Evolutionary conservation across 805 yeast genomes (phyloP).

Genomic region (Ogataea siamensis): DNA sequence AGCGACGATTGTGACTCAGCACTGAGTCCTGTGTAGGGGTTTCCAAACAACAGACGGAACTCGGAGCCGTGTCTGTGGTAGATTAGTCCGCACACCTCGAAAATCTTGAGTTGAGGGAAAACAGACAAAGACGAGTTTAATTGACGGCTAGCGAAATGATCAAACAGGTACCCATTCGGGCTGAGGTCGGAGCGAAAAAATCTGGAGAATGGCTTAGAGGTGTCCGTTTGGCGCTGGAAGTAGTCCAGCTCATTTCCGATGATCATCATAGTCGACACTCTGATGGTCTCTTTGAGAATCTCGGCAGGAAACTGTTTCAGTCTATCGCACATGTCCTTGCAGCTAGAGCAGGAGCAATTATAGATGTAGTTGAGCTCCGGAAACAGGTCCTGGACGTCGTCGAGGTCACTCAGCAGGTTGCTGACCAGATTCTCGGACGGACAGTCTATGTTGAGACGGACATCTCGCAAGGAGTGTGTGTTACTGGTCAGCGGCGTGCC

Average conservation of each 20-base stretch:
- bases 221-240: constrained; percentile 17
- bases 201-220: constrained; percentile 13
- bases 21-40: constrained; percentile 25
- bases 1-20: constrained; percentile 19
- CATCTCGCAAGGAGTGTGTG: constrained; percentile 23
- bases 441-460: constrained; percentile 26
- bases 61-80: constrained; percentile 20
- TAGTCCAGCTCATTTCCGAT: constrained; percentile 33
- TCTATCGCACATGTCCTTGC: constrained; percentile 18
- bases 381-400: constrained; percentile 30
- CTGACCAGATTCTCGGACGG: constrained; percentile 35
- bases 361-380: constrained; percentile 30
- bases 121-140: constrained; percentile 22
- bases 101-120: constrained; percentile 23
- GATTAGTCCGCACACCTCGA: constrained; percentile 34
- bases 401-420: constrained; percentile 28
- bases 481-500: constrained; percentile 33
- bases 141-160: constrained; percentile 29
- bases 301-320: constrained; percentile 6
- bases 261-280: constrained; percentile 32
- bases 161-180: constrained; percentile 28
- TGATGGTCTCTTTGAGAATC: constrained; percentile 26
- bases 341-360: constrained; percentile 26
- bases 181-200: constrained; percentile 18
- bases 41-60: constrained; percentile 27